Base-by-base conservation (phyloP, 2,329 filamentous ascomycete genomes). In the Didymella pomorum region DNA sequence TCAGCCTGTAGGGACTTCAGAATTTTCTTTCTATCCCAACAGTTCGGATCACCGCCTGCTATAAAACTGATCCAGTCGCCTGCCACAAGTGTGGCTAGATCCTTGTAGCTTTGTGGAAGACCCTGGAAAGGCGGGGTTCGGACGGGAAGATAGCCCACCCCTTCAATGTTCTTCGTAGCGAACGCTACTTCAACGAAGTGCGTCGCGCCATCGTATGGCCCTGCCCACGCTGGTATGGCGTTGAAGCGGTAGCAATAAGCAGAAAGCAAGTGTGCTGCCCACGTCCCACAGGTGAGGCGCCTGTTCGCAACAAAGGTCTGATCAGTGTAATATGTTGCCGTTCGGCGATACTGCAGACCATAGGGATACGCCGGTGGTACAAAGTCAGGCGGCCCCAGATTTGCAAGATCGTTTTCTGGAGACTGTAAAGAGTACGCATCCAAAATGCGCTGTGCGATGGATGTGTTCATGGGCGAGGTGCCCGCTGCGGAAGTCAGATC, bases 211-310 rank as follows among this genome's bases (percentile, higher is more conserved):
- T 33, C 14, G 4, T 16, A 16, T 33, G 11, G 11, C 9, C 28
- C 29, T 25, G 28, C 20, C 29, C 8, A 23, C n/a, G 46, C 16
- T 28, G 39, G 18, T 23, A 31, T 16, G 2, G 21, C 25, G 42
- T 41, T 41, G 33, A 47, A 47, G 14, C 31, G 31, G 43, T 47
- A 41, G 43, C 51, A 28, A 25, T 39, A 47, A 5, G 33, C 51
- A 28, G 31, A 14, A 18, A 47, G 21, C 4, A 12, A 16, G 7
- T 54, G 33, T 21, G 23, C n/a, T 14, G 12, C 29, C 43, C 51
- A 54, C 3, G 29, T 33, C 14, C 6, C 4, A 33, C 29, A 33
- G 29, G 29, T 28, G 26, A 28, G 7, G 29, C 29, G 29, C 14
- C 29, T 28, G 14, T 33, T 33, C 2, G 12, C 12, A 33, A 33